A percentile compares a stretch with the other conserved stretches of the same genome.
phyloP scores from a whole-genome alignment of 164 flowering plant genomes.

The Chimonanthus salicifolius region DNA sequence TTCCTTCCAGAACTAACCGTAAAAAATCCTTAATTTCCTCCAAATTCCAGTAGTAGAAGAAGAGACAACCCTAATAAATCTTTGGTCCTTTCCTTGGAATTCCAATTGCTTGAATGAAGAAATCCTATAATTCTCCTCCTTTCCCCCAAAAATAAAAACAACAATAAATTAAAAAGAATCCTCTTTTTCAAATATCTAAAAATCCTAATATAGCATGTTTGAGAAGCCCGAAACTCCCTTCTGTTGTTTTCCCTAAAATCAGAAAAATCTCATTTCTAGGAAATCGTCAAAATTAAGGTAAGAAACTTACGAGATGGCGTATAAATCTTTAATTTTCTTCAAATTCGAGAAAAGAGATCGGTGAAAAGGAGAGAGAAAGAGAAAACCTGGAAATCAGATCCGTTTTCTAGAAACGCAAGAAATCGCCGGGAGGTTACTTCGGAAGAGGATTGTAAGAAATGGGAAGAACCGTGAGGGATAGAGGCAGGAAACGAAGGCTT shows the following conservation, averaged over 20 bases:
- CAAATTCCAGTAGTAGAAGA: background rate
- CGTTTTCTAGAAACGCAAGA: background rate
- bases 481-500: background rate
- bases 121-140: background rate
- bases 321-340: constrained; percentile 2
- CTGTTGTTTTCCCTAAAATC: background rate
- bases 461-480: background rate
- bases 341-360: background rate
- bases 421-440: background rate
- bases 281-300: too few species aligned
- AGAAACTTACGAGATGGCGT: too few species aligned
- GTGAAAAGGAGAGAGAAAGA: background rate
- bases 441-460: background rate
- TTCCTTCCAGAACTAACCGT: too few species aligned
- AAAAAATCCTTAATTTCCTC: background rate
- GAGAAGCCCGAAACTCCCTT: background rate
- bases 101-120: background rate
- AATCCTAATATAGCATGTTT: background rate
- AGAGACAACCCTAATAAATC: background rate
- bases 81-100: background rate
- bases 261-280: background rate
- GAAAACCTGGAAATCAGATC: background rate
- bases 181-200: background rate
- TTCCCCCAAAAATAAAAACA: background rate
- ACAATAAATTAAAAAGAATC: background rate